Percentiles rank a stretch among this genome's conserved stretches.
Evolutionary conservation across 139 green algal genomes (phyloP).

Genomic region (Cymbomonas tetramitiformis): DNA sequence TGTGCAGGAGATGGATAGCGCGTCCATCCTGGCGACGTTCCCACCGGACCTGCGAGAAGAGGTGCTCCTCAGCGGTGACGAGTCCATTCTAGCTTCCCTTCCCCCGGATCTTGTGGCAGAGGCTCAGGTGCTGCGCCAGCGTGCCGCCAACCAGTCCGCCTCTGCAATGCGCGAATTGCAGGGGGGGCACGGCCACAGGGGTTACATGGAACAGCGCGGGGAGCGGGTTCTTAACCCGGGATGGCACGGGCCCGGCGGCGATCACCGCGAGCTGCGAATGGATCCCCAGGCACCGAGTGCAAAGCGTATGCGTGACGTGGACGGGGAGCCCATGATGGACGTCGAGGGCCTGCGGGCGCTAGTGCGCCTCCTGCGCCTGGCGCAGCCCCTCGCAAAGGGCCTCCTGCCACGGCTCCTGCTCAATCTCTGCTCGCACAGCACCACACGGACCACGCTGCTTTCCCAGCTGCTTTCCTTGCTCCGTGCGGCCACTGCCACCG

Average conservation of each 20-base stretch:
- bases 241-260: not conserved
- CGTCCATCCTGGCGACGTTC: conserved; percentile 66
- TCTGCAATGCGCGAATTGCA: not conserved
- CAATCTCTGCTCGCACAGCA: conserved; percentile 55
- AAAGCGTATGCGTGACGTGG: too few species aligned
- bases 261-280: too few species aligned
- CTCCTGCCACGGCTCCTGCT: conserved; percentile 59
- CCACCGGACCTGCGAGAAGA: conserved; percentile 74
- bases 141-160: conserved; percentile 21
- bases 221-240: not conserved
- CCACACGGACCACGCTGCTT: conserved; percentile 31
- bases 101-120: conserved; percentile 60
- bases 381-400: conserved; percentile 35
- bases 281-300: too few species aligned
- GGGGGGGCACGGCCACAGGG: not conserved
- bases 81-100: conserved; percentile 56
- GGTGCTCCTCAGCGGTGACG: conserved; percentile 44
- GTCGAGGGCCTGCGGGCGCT: conserved; percentile 44
- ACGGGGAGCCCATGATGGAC: conserved; percentile 44
- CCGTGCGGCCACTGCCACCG: not conserved
- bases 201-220: not conserved
- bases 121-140: conserved; percentile 44
- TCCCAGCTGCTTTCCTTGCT: conserved; percentile 51
- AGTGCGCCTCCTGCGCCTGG: conserved; percentile 44
- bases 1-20: conserved; percentile 56